A percentile compares a stretch with the other conserved stretches of the same genome.
Evolutionary conservation across 805 yeast species (phyloP).

Genomic region (Cyberlindnera amylophila): DNA sequence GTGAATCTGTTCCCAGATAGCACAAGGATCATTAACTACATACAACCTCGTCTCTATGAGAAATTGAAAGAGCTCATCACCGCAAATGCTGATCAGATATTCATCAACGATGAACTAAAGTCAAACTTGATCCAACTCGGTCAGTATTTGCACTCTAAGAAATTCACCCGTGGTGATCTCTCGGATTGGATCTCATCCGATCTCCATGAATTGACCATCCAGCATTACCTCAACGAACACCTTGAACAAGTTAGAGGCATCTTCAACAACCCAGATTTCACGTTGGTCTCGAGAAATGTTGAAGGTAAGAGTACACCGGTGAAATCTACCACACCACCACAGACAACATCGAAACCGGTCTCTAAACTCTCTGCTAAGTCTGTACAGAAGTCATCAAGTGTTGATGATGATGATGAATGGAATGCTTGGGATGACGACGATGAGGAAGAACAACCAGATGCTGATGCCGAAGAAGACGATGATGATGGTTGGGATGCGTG

Average conservation of each 20-base stretch:
- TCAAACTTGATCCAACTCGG: conserved; percentile 16
- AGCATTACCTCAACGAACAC: conserved; percentile 21
- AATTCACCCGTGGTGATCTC: conserved; percentile 21
- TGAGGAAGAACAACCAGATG: not conserved
- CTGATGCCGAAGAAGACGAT: conserved; percentile 6
- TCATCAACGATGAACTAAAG: conserved; percentile 10
- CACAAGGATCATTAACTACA: conserved; percentile 18
- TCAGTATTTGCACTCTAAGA: conserved; percentile 12
- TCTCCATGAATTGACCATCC: conserved; percentile 18
- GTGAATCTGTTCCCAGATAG: conserved; percentile 18
- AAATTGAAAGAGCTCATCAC: conserved; percentile 21
- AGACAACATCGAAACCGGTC: too few relatives aligned
- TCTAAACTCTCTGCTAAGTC: too few relatives aligned
- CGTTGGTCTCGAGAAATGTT: conserved; percentile 2
- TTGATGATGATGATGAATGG: conserved; percentile 1
- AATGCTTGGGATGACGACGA: not conserved
- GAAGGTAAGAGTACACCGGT: too few relatives aligned
- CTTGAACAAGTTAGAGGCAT: conserved; percentile 18
- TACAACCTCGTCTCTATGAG: conserved; percentile 21
- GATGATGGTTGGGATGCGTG: conserved; percentile 25
- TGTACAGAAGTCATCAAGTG: too few relatives aligned
- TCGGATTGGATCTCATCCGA: conserved; percentile 24
- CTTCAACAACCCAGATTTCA: conserved; percentile 10
- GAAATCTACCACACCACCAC: not conserved
- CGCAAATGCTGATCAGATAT: conserved; percentile 16